Conservation (phyloP, 805 yeast genomes). For the Barnettozyma wickerhamii region DNA sequence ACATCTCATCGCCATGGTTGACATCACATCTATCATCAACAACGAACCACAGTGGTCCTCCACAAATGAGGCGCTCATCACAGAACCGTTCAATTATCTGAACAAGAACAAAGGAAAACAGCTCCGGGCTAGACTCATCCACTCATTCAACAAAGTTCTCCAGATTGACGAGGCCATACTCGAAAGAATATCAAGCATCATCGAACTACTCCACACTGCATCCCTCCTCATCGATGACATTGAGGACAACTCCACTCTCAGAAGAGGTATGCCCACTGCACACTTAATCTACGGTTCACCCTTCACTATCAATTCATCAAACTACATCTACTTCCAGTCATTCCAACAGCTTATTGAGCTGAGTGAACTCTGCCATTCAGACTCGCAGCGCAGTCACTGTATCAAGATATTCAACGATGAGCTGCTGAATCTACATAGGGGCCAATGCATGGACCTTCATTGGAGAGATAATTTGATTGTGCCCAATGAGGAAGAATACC, state of each 20-base stretch:
- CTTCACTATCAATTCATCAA: conserved; percentile 77
- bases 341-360: conserved; percentile 43
- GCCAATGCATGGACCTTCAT: conserved; percentile 84
- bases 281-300: conserved; percentile 77
- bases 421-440: conserved; percentile 75
- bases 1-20: not conserved
- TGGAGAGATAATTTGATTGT: conserved; percentile 71
- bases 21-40: conserved; percentile 4
- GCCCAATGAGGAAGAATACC: conserved; percentile 62
- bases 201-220: conserved; percentile 62
- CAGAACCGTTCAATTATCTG: conserved; percentile 23
- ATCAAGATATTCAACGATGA: conserved; percentile 58
- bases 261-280: conserved; percentile 79
- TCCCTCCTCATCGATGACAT: conserved; percentile 80
- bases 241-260: conserved; percentile 66
- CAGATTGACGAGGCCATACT: conserved; percentile 37
- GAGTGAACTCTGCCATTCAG: conserved; percentile 16
- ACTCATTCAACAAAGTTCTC: conserved; percentile 50
- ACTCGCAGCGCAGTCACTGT: conserved; percentile 21
- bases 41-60: conserved; percentile 9
- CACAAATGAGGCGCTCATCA: conserved; percentile 12
- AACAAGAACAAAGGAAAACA: conserved; percentile 24
- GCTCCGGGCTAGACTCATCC: conserved; percentile 34
- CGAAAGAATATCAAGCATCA: conserved; percentile 37
- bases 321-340: conserved; percentile 75